A percentile compares a stretch with the other conserved stretches of the same genome.
These are phyloP conservation scores for Plenodomus lindquistii DNA, from an alignment of 2,329 filamentous ascomycete genomes.

Conservation along the genomic window DNA sequence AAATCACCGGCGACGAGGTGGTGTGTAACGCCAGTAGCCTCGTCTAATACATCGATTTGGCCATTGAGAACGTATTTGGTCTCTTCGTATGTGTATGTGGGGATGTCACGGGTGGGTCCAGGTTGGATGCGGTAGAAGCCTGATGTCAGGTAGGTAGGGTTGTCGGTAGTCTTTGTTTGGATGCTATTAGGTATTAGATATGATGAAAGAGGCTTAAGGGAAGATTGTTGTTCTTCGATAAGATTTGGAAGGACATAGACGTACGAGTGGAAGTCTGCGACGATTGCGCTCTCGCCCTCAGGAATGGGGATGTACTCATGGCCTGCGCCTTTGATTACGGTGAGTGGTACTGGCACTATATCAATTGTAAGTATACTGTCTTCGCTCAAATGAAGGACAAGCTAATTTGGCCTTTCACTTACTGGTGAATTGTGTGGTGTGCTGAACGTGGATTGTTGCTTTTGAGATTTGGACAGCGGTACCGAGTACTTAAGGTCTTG, in stretches of 20 bases:
- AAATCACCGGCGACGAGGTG: constrained; percentile 31
- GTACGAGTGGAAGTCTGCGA: constrained; percentile 33
- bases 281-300: constrained; percentile 25
- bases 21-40: constrained; percentile 28
- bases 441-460: background rate
- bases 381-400: no score
- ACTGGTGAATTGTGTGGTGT: background rate
- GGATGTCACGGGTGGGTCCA: constrained; percentile 22
- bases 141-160: constrained; percentile 26
- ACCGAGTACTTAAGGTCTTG: background rate
- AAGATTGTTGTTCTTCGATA: no score
- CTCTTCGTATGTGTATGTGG: constrained; percentile 29
- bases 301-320: constrained; percentile 30
- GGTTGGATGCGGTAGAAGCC: constrained; percentile 32
- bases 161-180: constrained; percentile 24
- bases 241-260: background rate
- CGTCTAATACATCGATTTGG: constrained; percentile 30
- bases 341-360: constrained; percentile 29
- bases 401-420: background rate
- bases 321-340: constrained; percentile 31
- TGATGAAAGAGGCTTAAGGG: background rate
- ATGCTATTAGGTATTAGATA: constrained; percentile 4
- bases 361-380: background rate
- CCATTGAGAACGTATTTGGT: constrained; percentile 30
- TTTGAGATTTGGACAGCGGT: background rate